Percentiles rank a stretch among this genome's conserved stretches.
These are phyloP conservation scores for Zymoseptoria passerinii DNA, from an alignment of 2,329 filamentous ascomycete genomes.

Conservation along the genomic window DNA sequence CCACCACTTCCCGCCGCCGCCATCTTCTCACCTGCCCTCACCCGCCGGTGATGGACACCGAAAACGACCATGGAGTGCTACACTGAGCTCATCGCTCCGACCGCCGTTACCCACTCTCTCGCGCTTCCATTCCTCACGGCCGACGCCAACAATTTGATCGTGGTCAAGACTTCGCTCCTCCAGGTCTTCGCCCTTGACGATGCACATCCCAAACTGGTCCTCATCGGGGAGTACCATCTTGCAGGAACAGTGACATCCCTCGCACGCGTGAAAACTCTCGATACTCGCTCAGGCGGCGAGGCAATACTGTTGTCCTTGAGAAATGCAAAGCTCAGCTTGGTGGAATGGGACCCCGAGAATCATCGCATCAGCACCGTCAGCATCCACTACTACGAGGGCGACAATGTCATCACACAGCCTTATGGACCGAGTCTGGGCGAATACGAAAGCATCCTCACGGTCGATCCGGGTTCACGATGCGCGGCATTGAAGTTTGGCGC, in stretches of 20 bases:
- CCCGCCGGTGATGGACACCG: background rate
- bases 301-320: slow-evolving; percentile 75
- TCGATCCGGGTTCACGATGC: slow-evolving; percentile 87
- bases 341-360: slow-evolving; percentile 84
- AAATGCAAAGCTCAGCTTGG: slow-evolving; percentile 84
- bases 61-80: slow-evolving; percentile 76
- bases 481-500: slow-evolving; percentile 87
- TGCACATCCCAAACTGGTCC: slow-evolving; percentile 55
- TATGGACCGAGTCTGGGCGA: slow-evolving; percentile 70
- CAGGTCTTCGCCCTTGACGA: slow-evolving; percentile 61
- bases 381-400: slow-evolving; percentile 96
- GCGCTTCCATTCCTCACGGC: slow-evolving; percentile 68
- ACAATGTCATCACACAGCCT: slow-evolving; percentile 55
- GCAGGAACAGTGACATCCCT: slow-evolving; percentile 79
- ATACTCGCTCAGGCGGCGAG: slow-evolving; percentile 72
- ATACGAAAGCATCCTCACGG: slow-evolving; percentile 71
- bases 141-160: slow-evolving; percentile 71
- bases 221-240: slow-evolving; percentile 75
- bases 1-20: background rate
- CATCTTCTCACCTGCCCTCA: background rate
- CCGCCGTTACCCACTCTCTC: slow-evolving; percentile 84
- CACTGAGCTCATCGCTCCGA: slow-evolving; percentile 87
- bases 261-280: slow-evolving; percentile 63
- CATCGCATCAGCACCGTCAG: slow-evolving; percentile 78
- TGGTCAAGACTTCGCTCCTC: slow-evolving; percentile 86